These are phyloP conservation scores for Stylosanthes scabra DNA, from an alignment of 331 rosid genomes.

Conservation along the genomic window DNA sequence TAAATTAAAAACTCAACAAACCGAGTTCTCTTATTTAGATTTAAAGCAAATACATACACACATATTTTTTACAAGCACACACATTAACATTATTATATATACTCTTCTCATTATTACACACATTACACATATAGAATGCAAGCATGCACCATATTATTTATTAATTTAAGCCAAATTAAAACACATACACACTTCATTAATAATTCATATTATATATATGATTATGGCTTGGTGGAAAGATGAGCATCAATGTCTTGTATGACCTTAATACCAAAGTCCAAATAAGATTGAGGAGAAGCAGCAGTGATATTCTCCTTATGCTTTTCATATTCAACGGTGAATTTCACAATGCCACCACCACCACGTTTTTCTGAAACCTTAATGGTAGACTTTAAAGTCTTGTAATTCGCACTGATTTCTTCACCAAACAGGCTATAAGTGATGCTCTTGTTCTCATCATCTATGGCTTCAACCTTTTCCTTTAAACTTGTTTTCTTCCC, in stretches of 20 bases:
- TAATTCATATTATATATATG: too few relatives aligned
- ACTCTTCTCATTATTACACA: too few relatives aligned
- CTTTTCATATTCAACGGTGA: slow-evolving; percentile 51
- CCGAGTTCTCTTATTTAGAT: too few relatives aligned
- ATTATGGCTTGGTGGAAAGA: slow-evolving; percentile 30
- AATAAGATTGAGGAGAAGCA: slow-evolving; percentile 29
- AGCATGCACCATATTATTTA: too few relatives aligned
- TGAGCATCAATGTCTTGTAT: slow-evolving; percentile 55
- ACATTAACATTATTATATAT: too few relatives aligned
- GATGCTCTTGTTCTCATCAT: slow-evolving; percentile 44
- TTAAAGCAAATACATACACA: too few relatives aligned
- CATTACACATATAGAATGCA: too few relatives aligned
- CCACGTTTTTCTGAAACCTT: slow-evolving; percentile 43
- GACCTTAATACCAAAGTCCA: slow-evolving; percentile 34
- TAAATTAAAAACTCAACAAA: too few relatives aligned
- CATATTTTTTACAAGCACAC: too few relatives aligned
- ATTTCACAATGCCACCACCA: slow-evolving; percentile 40
- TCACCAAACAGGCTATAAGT: slow-evolving; percentile 46
- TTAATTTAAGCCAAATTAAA: background rate
- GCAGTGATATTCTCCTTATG: slow-evolving; percentile 37
- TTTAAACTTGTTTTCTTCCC: slow-evolving; percentile 41
- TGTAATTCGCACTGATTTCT: slow-evolving; percentile 48
- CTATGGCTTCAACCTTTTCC: slow-evolving; percentile 44
- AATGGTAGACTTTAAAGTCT: slow-evolving; percentile 43
- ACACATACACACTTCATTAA: background rate